Base-by-base conservation (phyloP, 2,329 filamentous ascomycete species). In the Xylariales sp. region DNA sequence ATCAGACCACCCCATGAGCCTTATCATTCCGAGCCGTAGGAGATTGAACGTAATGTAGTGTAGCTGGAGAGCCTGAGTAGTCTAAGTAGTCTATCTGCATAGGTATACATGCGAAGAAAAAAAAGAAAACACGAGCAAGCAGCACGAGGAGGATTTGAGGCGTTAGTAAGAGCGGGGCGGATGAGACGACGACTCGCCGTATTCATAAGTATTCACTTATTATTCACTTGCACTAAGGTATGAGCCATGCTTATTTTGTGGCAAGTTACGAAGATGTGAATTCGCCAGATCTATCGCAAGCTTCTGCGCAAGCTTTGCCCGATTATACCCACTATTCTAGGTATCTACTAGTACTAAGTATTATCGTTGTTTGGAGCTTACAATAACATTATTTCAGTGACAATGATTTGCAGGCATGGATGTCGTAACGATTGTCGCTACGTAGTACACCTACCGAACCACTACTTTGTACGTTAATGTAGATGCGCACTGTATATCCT, bases 331-430 rank as follows among this genome's bases (percentile, higher is more conserved):
- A 55, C 12, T 28, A 55, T 28, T 55, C 12, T 9, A 3, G 39
- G 39, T 14, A 41, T 41, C 39, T 41, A 41, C 36, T 41, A 3
- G 1, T 41, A 12, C 10, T 41, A 12, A 41, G 16, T 39, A 10
- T 54, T 55, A 48, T 55, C 32, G 39, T 52, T 53, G 3, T 12
- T 32, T 12, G 12, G 12, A 3, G 39, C 10, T 3, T 12, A 14
- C 1, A 41, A 49, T 56, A 23, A 39, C 43, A 62, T 62, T 52
- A 56, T 56, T 55, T 55, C 49, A 56, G 50, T 43, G 60, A n/a
- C 43, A 39, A 61, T 55, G 39, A 41, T 41, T 41, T 14, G 39
- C 39, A 12, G 3, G 14, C 39, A 14, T 41, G 39, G 39, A 41
- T 41, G 9, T 12, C 14, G 12, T 41, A 41, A 14, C 5, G 14